Conservation (phyloP, 1,139 yeast species). For the Blastobotrys aristatus region DNA sequence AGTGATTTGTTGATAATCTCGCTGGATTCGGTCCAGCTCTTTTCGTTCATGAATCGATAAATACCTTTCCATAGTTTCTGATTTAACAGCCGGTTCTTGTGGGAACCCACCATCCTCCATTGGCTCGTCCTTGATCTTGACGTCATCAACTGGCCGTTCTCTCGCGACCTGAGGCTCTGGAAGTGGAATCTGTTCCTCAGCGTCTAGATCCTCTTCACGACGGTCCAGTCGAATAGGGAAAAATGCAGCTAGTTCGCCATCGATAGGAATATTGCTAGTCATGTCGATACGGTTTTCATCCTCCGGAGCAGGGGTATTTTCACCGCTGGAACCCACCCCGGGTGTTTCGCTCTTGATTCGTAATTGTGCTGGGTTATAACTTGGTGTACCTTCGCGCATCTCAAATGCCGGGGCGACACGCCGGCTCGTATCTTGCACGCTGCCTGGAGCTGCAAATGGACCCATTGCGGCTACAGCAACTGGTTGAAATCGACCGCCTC, state of each 20-base stretch:
- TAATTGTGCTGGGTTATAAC: constrained; percentile 10
- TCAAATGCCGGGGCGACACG: constrained; percentile 12
- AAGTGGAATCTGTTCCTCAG: constrained; percentile 36
- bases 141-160: constrained; percentile 5
- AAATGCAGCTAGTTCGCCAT: constrained; percentile 25
- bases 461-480: constrained; percentile 32
- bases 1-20: constrained; percentile 28
- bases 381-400: constrained; percentile 9
- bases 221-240: constrained; percentile 31
- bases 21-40: constrained; percentile 24
- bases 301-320: constrained; percentile 18
- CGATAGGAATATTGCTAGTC: constrained; percentile 22
- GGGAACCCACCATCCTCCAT: constrained; percentile 8
- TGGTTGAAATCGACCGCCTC: constrained; percentile 29
- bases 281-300: constrained; percentile 27
- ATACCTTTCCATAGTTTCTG: constrained; percentile 8
- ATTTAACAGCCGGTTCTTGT: background rate
- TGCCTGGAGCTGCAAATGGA: constrained; percentile 32
- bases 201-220: constrained; percentile 29
- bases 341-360: constrained; percentile 26
- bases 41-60: constrained; percentile 22
- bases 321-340: constrained; percentile 16
- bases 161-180: constrained; percentile 1
- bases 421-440: constrained; percentile 11
- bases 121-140: constrained; percentile 21